Evolutionary conservation across 495 filamentous ascomycete genomes (phyloP), one percentile per base, ranked within the genome.

Genomic region (Aspergillus diversus): DNA sequence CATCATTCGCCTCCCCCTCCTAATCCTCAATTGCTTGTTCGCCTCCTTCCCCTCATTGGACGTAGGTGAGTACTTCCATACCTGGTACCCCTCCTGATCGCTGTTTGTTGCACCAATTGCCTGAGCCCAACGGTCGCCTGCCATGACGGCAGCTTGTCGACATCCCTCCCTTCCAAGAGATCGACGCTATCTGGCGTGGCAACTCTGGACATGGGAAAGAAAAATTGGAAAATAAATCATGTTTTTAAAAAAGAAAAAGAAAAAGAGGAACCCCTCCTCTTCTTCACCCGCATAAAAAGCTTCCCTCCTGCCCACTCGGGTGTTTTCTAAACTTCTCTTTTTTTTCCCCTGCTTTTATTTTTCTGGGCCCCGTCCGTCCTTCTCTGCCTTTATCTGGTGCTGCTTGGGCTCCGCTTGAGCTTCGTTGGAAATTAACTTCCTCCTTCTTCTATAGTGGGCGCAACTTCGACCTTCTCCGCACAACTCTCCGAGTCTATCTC

Each of bases 71-170:
- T 56, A 37, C 17, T 21, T 55, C 31, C n/a, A 15, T 39, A n/a
- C 52, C 34, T 16, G 21, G 21, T 27, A 17, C 53, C 7, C 47
- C 47, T 50, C n/a, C 47, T 50, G 21, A 50, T 50, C 47, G 7
- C 52, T 61, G 52, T 55, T 42, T 50, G 17, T 52, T 43, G 39
- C 39, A 43, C 39, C 39, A 43, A 43, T 43, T 43, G 39, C 8
- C 2, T 43, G 39, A 4, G 13, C 32, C 33, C 57, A 52, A 61
- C 42, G 42, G 27, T 21, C 33, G 39, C 51, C 52, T 33, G 39
- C 57, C 57, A 59, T 76, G 72, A 76, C 72, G 75, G 69, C 70
- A 75, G 55, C 64, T 69, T 75, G 70, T 73, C 70, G 68, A 67
- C 71, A 72, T 73, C 64, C 49, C 69, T 64, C 57, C 58, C 55